Conservation (phyloP, 306 rosid genomes). For the Quercus ilex region DNA sequence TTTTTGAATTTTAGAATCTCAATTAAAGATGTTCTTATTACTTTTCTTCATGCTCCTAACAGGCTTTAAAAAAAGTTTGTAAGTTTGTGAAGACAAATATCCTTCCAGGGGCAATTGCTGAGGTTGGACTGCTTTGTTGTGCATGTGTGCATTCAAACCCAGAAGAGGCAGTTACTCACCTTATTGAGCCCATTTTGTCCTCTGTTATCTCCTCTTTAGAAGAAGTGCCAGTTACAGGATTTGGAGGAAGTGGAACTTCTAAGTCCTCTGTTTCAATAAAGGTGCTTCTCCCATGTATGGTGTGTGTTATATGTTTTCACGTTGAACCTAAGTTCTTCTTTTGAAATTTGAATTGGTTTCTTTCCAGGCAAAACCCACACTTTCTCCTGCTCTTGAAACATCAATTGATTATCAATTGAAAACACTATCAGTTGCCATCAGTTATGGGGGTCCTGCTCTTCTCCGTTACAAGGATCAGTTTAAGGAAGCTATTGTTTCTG, state of each 20-base stretch:
- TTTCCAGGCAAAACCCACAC: slow-evolving; percentile 72
- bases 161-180: slow-evolving; percentile 78
- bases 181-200: slow-evolving; percentile 77
- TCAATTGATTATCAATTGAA: slow-evolving; percentile 88
- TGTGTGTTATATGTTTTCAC: slow-evolving; percentile 21
- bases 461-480: slow-evolving; percentile 73
- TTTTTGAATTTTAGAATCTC: slow-evolving; percentile 9
- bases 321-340: slow-evolving; percentile 23
- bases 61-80: slow-evolving; percentile 94
- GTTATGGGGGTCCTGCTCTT: slow-evolving; percentile 81
- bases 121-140: slow-evolving; percentile 98
- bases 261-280: slow-evolving; percentile 49
- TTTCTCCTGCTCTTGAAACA: slow-evolving; percentile 98
- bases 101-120: slow-evolving; percentile 97
- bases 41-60: slow-evolving; percentile 26
- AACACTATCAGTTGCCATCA: slow-evolving; percentile 81
- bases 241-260: slow-evolving; percentile 73
- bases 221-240: slow-evolving; percentile 78
- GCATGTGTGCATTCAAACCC: slow-evolving; percentile 94
- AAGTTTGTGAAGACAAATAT: slow-evolving; percentile 94
- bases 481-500: slow-evolving; percentile 67
- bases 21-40: slow-evolving; percentile 12
- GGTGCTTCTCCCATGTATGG: slow-evolving; percentile 41
- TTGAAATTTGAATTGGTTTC: slow-evolving; percentile 20
- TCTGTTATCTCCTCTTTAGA: slow-evolving; percentile 80